Evolutionary conservation across 495 filamentous ascomycete species (phyloP), one percentile per base, ranked within the genome.

Genomic region (Staphylotrichum longicolle): DNA sequence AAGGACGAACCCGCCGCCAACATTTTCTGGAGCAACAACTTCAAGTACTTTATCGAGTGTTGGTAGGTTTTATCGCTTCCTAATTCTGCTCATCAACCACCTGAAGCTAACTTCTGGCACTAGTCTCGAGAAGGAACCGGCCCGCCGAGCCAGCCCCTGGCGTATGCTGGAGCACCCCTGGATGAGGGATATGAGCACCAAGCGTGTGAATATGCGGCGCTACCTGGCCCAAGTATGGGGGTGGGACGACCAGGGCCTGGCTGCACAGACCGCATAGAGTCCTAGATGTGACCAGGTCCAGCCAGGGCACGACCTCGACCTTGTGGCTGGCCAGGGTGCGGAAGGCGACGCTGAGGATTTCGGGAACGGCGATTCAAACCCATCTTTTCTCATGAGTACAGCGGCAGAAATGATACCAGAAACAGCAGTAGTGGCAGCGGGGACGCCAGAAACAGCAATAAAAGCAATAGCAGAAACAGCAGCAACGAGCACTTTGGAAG

Each of bases 41-140:
- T 98, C 76, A 98, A 98, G 71, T 97, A 96, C 73, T 98, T 98
- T 66, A 96, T 98, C 73, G 92, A 96, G 75, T 96, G 92, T 85
- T 98, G 95, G 94, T 98, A 87, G 72, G 91, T 90, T 58, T 39
- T 53, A 45, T 35, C 20, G 58, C 42, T 45, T n/a, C 42, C 27
- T 30, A 8, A 10, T 30, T 41, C 7, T 52, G 15, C 27, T 4
- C 27, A 2, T 4, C 27, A 2, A 15, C n/a, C 35, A 14, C 48
- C 50, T 48, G 49, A 20, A 15, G 12, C 35, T 53, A 15, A 54
- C 14, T n/a, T 35, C 5, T 42, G 54, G 32, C 45, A 61, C 61
- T 61, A 96, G 93, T 77, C 84, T 97, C 57, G 94, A 98, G 75
- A 98, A 98, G 78, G 92, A 98, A 70, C 86, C 87, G 33, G 78